Base-by-base conservation (phyloP, 331 rosid species). In the Pyrus hybrid region DNA sequence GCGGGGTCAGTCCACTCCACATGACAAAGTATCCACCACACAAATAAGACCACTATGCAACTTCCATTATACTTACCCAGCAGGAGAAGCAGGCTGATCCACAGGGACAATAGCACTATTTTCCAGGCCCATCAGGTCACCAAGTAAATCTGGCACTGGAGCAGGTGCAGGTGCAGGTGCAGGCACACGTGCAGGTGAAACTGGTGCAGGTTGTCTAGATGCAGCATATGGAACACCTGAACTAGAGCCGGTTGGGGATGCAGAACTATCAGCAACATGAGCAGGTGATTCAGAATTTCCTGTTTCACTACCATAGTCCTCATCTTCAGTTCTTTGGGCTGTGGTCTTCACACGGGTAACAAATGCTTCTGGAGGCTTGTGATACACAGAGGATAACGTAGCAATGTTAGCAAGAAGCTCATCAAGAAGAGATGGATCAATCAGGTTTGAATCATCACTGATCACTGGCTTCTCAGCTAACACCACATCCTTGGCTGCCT, bases 401-500 rank as follows among this genome's bases (percentile, higher is more conserved):
- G 99, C 97, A 84, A 94, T 86, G 90, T 94, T 94, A 81, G 93
- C 93, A 72, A 92, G 99, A 63, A 94, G 99, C 86, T 92, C 99
- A 74, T 94, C 99, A 76, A 94, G 97, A 69, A 94, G 97, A 41
- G 97, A 73, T 25, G 97, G 33, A 76, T 94, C 99, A 73, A 94
- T 91, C 78, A 89, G 91, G 86, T 94, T 94, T 63, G 99, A 92
- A 79, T 92, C 99, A 71, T 94, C 99, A 32, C 91, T 87, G 80
- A 94, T 94, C 78, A 94, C 97, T 60, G 97, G 99, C 84, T 94
- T 94, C 93, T 94, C 99, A 49, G 99, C 97, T 75, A 94, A 84
- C 84, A 94, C 99, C 76, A 94, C 97, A 87, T 94, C 99, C 96
- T 94, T 94, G 33, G 99, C 99, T 71, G 97, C 97, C 99, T 94